Evolutionary conservation across 2,329 filamentous ascomycete genomes (phyloP), one percentile per base, ranked within the genome.

Genomic region (Xylariaceae sp.): DNA sequence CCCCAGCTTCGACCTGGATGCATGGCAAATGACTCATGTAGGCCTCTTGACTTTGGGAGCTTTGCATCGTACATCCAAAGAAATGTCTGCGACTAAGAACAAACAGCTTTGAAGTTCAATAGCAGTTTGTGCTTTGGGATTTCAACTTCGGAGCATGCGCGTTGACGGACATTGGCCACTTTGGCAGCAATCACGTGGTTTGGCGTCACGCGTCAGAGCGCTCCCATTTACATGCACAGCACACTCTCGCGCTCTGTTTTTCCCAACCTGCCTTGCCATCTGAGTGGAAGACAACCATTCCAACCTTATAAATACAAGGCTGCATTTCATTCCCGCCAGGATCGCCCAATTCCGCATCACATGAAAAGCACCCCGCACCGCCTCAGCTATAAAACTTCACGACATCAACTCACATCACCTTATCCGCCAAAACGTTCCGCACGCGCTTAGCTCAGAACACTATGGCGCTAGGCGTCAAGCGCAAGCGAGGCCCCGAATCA

Each of bases 401-500:
- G 4, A 27, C 22, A 4, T 27, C 22, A 5, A 27, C 22, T 27
- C 22, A 27, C 22, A 27, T 27, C 22, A 27, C 7, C 22, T 27
- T 27, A 27, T 27, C 22, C 22, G 7, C 7, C 22, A 27, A 27
- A 27, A 27, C 22, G 22, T 27, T 27, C 22, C 22, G 22, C 22
- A 27, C 22, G 7, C 22, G 22, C 22, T 27, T 27, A 27, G 38
- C 10, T 22, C 31, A 39, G 10, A 35, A 14, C 47, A 47, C 5
- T 35, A 66, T 65, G 62, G 55, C 58, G 4, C 40, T 54, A 2
- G 56, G 51, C 39, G 45, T 54, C 35, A 66, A 63, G 47, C 63
- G 62, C 52, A 66, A 65, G 52, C 58, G 56, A n/a, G 33, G 45
- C 2, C 48, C 46, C 5, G 48, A 56, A 18, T 27, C 46, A 9